Evolutionary conservation across 23 red algal species (phyloP).

Genomic region (Chondrus crispus): DNA sequence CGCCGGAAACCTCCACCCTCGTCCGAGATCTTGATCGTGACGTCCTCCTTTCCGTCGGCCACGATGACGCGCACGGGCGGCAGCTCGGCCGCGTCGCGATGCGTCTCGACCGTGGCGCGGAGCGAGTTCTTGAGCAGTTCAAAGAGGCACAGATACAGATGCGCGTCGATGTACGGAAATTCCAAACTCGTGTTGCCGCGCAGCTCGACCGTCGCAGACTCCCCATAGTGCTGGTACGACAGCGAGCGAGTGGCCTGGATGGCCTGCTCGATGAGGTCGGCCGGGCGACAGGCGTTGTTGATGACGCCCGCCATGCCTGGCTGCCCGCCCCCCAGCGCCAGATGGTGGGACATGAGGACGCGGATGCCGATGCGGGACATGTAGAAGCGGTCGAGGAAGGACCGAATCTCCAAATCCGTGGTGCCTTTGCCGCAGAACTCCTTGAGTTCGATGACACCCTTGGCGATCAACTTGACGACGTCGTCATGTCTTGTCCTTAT

Average conservation of each 20-base stretch:
- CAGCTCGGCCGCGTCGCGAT: slow-evolving; percentile 61
- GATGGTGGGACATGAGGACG: slow-evolving; percentile 86
- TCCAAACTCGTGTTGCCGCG: slow-evolving; percentile 76
- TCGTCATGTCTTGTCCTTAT: slow-evolving; percentile 84
- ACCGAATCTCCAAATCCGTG: slow-evolving; percentile 84
- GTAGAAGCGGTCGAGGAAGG: slow-evolving; percentile 97
- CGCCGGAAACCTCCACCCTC: slow-evolving; percentile 96
- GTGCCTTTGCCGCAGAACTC: slow-evolving; percentile 60
- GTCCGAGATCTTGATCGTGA: slow-evolving; percentile 98
- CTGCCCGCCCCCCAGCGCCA: slow-evolving; percentile 38
- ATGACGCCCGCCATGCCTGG: slow-evolving; percentile 92
- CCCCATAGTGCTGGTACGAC: slow-evolving; percentile 85
- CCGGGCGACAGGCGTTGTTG: slow-evolving; percentile 78
- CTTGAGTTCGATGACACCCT: slow-evolving; percentile 93
- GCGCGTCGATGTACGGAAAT: slow-evolving; percentile 95
- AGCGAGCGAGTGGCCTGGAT: slow-evolving; percentile 63
- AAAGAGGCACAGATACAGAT: slow-evolving; percentile 81
- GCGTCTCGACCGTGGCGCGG: slow-evolving; percentile 83
- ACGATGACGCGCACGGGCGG: slow-evolving; percentile 92
- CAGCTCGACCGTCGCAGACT: slow-evolving; percentile 73
- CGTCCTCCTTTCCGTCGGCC: slow-evolving; percentile 93
- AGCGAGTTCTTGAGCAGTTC: slow-evolving; percentile 86
- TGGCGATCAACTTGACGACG: slow-evolving; percentile 87
- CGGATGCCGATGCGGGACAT: slow-evolving; percentile 94
- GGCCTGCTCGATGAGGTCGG: slow-evolving; percentile 75